Percentiles rank a stretch among this genome's conserved stretches.
phyloP scores from a whole-genome alignment of 495 filamentous ascomycete species.

The Podospora australis region DNA sequence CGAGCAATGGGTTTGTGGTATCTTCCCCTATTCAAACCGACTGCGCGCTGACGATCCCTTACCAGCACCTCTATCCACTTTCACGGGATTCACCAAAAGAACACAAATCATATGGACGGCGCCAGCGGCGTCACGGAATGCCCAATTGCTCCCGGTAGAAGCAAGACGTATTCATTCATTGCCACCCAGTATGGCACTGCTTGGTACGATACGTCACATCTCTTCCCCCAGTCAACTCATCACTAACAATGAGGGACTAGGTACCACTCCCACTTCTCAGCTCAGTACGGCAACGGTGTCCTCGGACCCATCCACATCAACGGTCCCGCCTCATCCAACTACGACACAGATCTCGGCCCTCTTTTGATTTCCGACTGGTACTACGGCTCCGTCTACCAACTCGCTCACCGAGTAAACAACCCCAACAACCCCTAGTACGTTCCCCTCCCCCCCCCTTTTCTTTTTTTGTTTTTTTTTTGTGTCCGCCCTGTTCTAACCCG shows the following conservation, averaged over 20 bases:
- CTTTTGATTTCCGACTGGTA: slow-evolving; percentile 41
- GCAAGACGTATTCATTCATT: slow-evolving; percentile 41
- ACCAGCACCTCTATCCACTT: slow-evolving; percentile 44
- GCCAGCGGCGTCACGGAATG: slow-evolving; percentile 45
- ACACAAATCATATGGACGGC: slow-evolving; percentile 35
- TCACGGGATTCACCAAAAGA: slow-evolving; percentile 45
- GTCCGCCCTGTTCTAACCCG: no score
- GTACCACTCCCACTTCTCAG: slow-evolving; percentile 52
- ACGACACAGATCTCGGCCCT: slow-evolving; percentile 46
- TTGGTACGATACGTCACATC: slow-evolving; percentile 11
- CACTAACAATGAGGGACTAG: slow-evolving; percentile 12
- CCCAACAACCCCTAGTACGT: slow-evolving; percentile 18
- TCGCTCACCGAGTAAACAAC: slow-evolving; percentile 15
- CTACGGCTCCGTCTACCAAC: slow-evolving; percentile 23
- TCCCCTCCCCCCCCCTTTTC: no score
- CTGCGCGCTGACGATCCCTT: background rate
- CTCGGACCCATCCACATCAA: slow-evolving; percentile 50
- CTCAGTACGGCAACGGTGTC: slow-evolving; percentile 46
- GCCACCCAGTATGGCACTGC: slow-evolving; percentile 44
- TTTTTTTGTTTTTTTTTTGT: no score
- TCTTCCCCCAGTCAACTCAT: background rate
- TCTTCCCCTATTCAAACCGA: background rate
- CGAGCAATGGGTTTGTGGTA: slow-evolving; percentile 27
- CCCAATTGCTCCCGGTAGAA: slow-evolving; percentile 39
- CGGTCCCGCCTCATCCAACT: slow-evolving; percentile 45